Conservation (phyloP, 73 alveolate species). For the Paramecium biaurelia region DNA sequence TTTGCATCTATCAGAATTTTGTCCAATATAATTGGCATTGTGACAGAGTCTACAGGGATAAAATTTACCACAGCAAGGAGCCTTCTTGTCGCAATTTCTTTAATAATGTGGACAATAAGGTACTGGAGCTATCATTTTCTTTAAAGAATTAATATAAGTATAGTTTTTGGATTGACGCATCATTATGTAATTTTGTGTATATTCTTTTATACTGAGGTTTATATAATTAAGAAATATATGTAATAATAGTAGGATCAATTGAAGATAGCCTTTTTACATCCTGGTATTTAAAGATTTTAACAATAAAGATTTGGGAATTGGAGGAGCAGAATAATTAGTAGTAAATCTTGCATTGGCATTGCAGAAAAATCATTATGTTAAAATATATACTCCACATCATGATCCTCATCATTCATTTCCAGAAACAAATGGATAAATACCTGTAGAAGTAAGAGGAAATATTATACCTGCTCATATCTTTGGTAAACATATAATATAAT, state of each 20-base stretch:
- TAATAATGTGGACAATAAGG: conserved; percentile 73
- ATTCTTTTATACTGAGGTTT: background rate
- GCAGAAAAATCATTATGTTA: conserved; percentile 89
- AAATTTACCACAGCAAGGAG: conserved; percentile 79
- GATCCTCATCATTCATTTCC: conserved; percentile 94
- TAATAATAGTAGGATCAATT: background rate
- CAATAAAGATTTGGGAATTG: conserved; percentile 92
- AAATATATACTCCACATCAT: conserved; percentile 93
- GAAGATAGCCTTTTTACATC: conserved; percentile 23
- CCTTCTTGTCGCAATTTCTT: conserved; percentile 70
- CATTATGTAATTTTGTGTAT: background rate
- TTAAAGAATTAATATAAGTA: background rate
- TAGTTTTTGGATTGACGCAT: background rate
- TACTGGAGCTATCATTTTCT: background rate
- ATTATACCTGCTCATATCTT: conserved; percentile 88
- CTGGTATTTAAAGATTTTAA: background rate
- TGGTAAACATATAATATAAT: conserved; percentile 39
- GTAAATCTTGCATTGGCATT: conserved; percentile 95
- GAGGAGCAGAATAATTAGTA: conserved; percentile 99
- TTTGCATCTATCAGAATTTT: conserved; percentile 68
- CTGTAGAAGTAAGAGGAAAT: conserved; percentile 95
- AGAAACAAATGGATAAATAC: conserved; percentile 84
- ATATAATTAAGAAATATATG: background rate
- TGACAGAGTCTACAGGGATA: conserved; percentile 86
- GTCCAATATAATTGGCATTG: conserved; percentile 71